Evolutionary conservation across 2,329 filamentous ascomycete genomes (phyloP), one percentile per base, ranked within the genome.

Genomic region (Aspergillus versicolor): DNA sequence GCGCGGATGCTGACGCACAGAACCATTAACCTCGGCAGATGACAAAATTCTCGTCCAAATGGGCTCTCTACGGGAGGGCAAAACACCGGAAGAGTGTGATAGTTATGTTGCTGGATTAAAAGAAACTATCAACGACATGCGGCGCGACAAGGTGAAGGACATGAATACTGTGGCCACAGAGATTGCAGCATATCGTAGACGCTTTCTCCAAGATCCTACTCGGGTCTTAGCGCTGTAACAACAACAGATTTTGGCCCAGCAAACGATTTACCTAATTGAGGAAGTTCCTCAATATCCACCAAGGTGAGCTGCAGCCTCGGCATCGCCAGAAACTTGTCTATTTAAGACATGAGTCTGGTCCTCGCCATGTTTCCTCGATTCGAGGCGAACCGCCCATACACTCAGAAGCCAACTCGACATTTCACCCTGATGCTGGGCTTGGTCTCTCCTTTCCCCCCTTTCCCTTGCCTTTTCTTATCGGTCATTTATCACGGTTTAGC

Each of bases 41-140:
- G 79, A 81, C 65, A 79, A 79, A 63, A 79, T 81, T 30, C 73
- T 81, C 45, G 71, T 79, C 52, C 75, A 81, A 60, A 75, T 81
- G 75, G 78, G 78, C 52, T 75, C 77, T 27, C 68, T 76, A 24
- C 73, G 73, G 54, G 78, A 80, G 57, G 76, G 78, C 52, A 72
- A 75, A 63, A 77, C 76, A 43, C 67, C 74, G 59, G 71, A 76
- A 69, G 74, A 78, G 59, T 73, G 73, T 63, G 73, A 77, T 57
- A 63, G 67, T 54, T 81, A 79, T 60, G 68, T 77, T 49, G 65
- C 71, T 51, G 79, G 79, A 21, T 62, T 81, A 56, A 80, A 79
- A 60, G 70, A 76, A 58, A 76, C 78, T 53, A 80, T 81, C 70
- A 78, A 78, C 65, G 75, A 77, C 49, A 74, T 81, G 73, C 77